These are phyloP conservation scores for Populus deltoides DNA, from an alignment of 345 rosid genomes.

Conservation along the genomic window DNA sequence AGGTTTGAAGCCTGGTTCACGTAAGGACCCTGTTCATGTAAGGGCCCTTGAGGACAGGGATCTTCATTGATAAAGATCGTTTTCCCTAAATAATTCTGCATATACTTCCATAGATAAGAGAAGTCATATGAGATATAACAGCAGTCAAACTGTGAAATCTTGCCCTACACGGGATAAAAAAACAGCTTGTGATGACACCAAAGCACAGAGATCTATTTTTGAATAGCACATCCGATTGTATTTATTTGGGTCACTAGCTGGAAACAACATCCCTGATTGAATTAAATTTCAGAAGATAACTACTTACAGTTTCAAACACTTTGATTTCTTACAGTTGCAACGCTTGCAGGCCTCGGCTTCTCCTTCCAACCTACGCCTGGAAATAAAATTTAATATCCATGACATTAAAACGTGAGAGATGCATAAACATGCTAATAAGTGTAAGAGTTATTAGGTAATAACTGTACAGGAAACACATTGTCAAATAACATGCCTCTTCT, in stretches of 20 bases:
- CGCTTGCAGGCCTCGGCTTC: constrained; percentile 80
- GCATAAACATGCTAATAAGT: not conserved
- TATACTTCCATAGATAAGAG: not conserved
- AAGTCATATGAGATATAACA: not conserved
- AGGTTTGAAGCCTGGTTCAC: not conserved
- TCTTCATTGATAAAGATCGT: not conserved
- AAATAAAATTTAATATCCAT: constrained; percentile 14
- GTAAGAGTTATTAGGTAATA: not conserved
- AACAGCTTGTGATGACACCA: not conserved
- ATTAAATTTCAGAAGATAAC: not conserved
- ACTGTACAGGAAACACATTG: not conserved
- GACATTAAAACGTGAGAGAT: not conserved
- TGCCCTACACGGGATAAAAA: not conserved
- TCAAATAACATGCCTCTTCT: constrained; percentile 55
- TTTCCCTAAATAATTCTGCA: not conserved
- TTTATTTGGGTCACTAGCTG: not conserved
- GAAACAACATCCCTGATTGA: not conserved
- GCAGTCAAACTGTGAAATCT: not conserved
- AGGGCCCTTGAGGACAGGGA: not conserved
- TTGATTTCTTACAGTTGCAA: constrained; percentile 93
- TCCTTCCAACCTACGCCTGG: constrained; percentile 72
- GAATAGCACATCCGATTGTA: not conserved
- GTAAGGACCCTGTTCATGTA: not conserved
- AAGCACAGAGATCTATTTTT: not conserved
- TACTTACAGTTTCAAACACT: constrained; percentile 97